Percentiles rank a stretch among this genome's conserved stretches.
phyloP scores from a whole-genome alignment of 2,329 filamentous ascomycete genomes.

The Aspergillus sp. region DNA sequence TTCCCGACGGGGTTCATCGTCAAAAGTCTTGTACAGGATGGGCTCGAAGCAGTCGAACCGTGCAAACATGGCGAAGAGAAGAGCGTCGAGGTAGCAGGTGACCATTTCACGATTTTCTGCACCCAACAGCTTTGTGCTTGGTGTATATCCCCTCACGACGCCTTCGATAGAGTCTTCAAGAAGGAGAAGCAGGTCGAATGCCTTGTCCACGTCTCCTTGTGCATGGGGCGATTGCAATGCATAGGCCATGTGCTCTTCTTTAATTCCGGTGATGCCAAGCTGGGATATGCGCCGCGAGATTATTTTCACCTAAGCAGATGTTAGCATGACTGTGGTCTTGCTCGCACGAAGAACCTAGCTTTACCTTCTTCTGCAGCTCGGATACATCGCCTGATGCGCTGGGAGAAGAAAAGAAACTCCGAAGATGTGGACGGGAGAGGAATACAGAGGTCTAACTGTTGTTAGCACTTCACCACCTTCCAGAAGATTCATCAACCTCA shows the following conservation, averaged over 20 bases:
- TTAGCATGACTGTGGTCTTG: not conserved
- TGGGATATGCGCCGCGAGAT: slow-evolving; percentile 52
- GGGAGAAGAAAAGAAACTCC: slow-evolving; percentile 32
- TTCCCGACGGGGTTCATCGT: slow-evolving; percentile 68
- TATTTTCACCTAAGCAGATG: slow-evolving; percentile 45
- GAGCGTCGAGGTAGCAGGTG: slow-evolving; percentile 90
- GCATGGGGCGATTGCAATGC: slow-evolving; percentile 62
- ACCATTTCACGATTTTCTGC: slow-evolving; percentile 82
- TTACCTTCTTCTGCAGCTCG: slow-evolving; percentile 36
- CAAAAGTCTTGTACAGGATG: slow-evolving; percentile 77
- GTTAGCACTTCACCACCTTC: slow-evolving; percentile 10
- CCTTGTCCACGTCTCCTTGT: slow-evolving; percentile 68
- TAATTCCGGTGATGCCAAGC: slow-evolving; percentile 54
- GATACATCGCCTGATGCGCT: slow-evolving; percentile 17
- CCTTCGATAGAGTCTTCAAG: slow-evolving; percentile 80
- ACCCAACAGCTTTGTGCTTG: slow-evolving; percentile 70
- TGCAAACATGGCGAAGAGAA: slow-evolving; percentile 95
- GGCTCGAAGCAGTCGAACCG: slow-evolving; percentile 87
- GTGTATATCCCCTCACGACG: slow-evolving; percentile 70
- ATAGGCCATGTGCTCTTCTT: slow-evolving; percentile 62
- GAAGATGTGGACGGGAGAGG: slow-evolving; percentile 25
- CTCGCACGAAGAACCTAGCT: not conserved
- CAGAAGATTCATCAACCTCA: slow-evolving; percentile 7
- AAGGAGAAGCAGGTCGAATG: slow-evolving; percentile 72
- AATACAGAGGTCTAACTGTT: slow-evolving; percentile 20